These are phyloP conservation scores for Aspergillus aculeatus DNA, from an alignment of 2,329 filamentous ascomycete species.

Conservation along the genomic window DNA sequence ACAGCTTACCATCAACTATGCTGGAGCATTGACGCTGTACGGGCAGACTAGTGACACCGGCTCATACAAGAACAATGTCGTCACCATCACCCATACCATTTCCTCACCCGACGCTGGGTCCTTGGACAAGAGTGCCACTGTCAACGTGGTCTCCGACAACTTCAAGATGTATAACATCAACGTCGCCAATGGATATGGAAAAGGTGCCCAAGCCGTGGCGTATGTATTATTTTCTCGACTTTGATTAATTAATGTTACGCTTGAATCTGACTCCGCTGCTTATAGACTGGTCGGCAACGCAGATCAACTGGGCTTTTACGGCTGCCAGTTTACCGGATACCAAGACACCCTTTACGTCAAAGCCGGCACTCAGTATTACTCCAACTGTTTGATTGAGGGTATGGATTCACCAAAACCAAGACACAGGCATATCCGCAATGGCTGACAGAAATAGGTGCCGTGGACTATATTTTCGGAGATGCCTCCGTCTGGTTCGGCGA, in stretches of 20 bases:
- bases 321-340: slow-evolving; percentile 35
- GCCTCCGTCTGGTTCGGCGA: slow-evolving; percentile 31
- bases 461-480: slow-evolving; percentile 39
- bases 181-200: slow-evolving; percentile 35
- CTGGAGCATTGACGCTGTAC: slow-evolving; percentile 31
- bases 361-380: slow-evolving; percentile 35
- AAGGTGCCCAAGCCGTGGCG: slow-evolving; percentile 37
- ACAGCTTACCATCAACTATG: slow-evolving; percentile 31
- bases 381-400: slow-evolving; percentile 34
- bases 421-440: neutral
- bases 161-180: slow-evolving; percentile 40
- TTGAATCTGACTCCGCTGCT: neutral
- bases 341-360: slow-evolving; percentile 40
- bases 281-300: slow-evolving; percentile 29
- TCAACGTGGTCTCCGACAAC: slow-evolving; percentile 28
- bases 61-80: slow-evolving; percentile 32
- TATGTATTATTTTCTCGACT: slow-evolving; percentile 10
- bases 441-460: slow-evolving; percentile 22
- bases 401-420: neutral
- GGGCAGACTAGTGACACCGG: slow-evolving; percentile 31
- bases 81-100: slow-evolving; percentile 34
- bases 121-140: slow-evolving; percentile 32
- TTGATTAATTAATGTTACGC: neutral
- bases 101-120: slow-evolving; percentile 31
- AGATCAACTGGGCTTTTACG: slow-evolving; percentile 35